Conservation (phyloP, 768 basidiomycete genomes). For the Serendipita sp. region DNA sequence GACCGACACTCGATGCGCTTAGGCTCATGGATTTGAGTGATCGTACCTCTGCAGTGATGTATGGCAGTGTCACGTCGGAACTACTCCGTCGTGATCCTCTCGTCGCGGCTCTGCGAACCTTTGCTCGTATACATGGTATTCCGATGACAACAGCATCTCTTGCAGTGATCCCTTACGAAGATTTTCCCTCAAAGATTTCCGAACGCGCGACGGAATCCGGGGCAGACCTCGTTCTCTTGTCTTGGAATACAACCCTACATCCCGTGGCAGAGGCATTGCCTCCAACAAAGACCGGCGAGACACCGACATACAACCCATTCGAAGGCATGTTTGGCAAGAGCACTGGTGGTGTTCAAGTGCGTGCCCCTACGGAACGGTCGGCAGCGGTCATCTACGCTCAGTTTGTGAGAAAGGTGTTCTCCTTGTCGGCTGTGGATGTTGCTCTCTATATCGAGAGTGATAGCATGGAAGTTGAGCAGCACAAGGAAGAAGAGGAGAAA, state of each 20-base stretch:
- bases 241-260: slow-evolving; percentile 36
- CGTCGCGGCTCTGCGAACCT: slow-evolving; percentile 59
- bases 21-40: slow-evolving; percentile 82
- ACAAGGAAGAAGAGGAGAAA: not conserved
- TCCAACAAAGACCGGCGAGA: slow-evolving; percentile 21
- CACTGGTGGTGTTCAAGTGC: slow-evolving; percentile 18
- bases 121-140: slow-evolving; percentile 53
- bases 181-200: slow-evolving; percentile 51
- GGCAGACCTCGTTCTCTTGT: slow-evolving; percentile 66
- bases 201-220: slow-evolving; percentile 38
- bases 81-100: slow-evolving; percentile 58
- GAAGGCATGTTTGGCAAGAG: slow-evolving; percentile 54
- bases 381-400: slow-evolving; percentile 54
- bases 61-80: slow-evolving; percentile 56
- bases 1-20: slow-evolving; percentile 45
- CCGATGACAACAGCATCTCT: slow-evolving; percentile 47
- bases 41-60: slow-evolving; percentile 76
- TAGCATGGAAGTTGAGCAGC: slow-evolving; percentile 19
- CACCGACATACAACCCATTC: slow-evolving; percentile 42
- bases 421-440: slow-evolving; percentile 55
- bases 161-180: slow-evolving; percentile 58
- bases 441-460: slow-evolving; percentile 77
- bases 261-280: not conserved
- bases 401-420: slow-evolving; percentile 71
- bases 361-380: slow-evolving; percentile 27